Base-by-base conservation (phyloP, 768 basidiomycete genomes). In the Phylloporus sp. region DNA sequence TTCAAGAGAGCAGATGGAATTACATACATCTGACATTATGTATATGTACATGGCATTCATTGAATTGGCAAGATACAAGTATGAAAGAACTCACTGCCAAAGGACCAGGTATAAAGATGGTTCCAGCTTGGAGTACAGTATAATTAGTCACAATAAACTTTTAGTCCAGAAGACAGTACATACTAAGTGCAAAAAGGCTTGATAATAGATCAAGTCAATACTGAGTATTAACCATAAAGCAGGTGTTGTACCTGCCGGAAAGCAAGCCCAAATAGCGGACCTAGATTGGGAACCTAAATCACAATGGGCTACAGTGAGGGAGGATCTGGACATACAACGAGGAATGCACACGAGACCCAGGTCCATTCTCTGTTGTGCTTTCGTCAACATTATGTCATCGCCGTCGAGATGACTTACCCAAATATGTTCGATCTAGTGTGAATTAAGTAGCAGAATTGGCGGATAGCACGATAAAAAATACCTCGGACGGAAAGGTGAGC, bases 401-500 rank as follows among this genome's bases (percentile, higher is more conserved):
- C 9, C 21, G 1, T 21, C 15, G 21, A 35, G 20, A 20, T n/a
- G 11, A 3, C 50, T 23, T n/a, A 41, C 53, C 53, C 53, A 54
- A 4, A 53, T 36, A 7, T 54, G 14, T 0, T 44, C 28, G n/a
- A 53, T 34, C 53, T 54, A 20, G 11, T n/a, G 6, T 9, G 10
- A 13, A 24, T 4, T n/a, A 24, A 26, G 15, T 29, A 1, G 17
- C 20, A 11, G 27, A 34, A 24, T n/a, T 3, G 3, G 18, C 6
- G 27, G 22, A 34, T 4, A 26, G 35, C 8, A 20, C 2, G n/a
- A 34, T 1, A n/a, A 14, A 1, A 39, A 34, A 18, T 47, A 54
- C 53, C 53, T 54, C 53, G 0, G 11, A 9, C 10, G 41, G 6
- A 33, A 54, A 7, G 5, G 46, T 54, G 38, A 54, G 45, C 24